Evolutionary conservation across 495 filamentous ascomycete genomes (phyloP).

Genomic region (Penicillium samsonianum): DNA sequence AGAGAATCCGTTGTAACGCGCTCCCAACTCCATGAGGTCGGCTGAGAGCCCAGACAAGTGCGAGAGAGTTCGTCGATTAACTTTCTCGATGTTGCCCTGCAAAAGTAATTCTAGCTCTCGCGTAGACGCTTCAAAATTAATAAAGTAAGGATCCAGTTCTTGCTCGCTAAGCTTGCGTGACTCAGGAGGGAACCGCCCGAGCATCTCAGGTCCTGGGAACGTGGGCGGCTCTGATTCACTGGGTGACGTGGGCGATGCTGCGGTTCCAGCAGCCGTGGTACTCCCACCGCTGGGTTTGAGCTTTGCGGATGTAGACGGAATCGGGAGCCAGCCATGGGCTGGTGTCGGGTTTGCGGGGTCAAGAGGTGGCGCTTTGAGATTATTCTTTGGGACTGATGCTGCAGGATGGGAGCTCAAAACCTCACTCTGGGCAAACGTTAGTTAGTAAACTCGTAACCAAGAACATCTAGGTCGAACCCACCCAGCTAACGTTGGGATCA

Average conservation of each 20-base stretch:
- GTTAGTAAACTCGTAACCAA: constrained; percentile 34
- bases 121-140: constrained; percentile 83
- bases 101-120: constrained; percentile 84
- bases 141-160: constrained; percentile 93
- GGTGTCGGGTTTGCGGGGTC: constrained; percentile 87
- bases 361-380: constrained; percentile 88
- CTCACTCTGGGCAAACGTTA: constrained; percentile 63
- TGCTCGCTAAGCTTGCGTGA: constrained; percentile 75
- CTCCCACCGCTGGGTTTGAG: constrained; percentile 57
- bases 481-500: constrained; percentile 98
- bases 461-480: constrained; percentile 37
- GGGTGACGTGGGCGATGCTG: constrained; percentile 54
- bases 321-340: constrained; percentile 85
- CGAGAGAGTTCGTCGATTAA: constrained; percentile 84
- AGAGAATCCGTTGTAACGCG: constrained; percentile 94
- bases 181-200: constrained; percentile 81
- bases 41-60: constrained; percentile 80
- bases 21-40: constrained; percentile 89
- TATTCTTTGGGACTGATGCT: constrained; percentile 87
- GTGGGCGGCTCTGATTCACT: constrained; percentile 52
- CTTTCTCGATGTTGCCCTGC: constrained; percentile 91
- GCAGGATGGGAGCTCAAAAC: constrained; percentile 88
- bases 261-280: constrained; percentile 37
- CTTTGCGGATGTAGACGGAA: constrained; percentile 82
- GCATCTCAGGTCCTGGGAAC: constrained; percentile 62